These are phyloP conservation scores for Phaeophleospora eucalypticola DNA, from an alignment of 2,329 filamentous ascomycete species.

Conservation along the genomic window DNA sequence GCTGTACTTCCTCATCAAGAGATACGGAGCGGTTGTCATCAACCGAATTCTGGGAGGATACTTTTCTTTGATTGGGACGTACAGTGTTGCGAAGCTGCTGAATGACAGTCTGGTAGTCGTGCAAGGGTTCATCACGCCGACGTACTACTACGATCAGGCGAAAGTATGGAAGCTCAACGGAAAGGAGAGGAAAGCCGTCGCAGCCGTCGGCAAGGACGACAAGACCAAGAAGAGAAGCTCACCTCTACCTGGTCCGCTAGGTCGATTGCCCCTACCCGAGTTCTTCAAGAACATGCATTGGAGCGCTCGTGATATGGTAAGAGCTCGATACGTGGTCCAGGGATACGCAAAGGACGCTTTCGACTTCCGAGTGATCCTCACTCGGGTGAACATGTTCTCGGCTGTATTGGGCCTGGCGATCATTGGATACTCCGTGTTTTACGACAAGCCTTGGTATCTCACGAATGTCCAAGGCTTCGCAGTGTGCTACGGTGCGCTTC, in stretches of 20 bases:
- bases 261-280: conserved; percentile 44
- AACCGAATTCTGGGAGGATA: conserved; percentile 82
- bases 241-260: conserved; percentile 51
- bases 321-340: conserved; percentile 50
- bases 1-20: conserved; percentile 86
- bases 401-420: conserved; percentile 52
- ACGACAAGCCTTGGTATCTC: conserved; percentile 62
- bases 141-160: conserved; percentile 56
- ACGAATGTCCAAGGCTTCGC: conserved; percentile 85
- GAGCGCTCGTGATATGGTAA: conserved; percentile 45
- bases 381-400: conserved; percentile 53
- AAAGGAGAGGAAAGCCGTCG: conserved; percentile 32
- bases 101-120: conserved; percentile 65
- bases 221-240: conserved; percentile 32
- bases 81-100: conserved; percentile 68
- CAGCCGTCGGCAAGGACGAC: conserved; percentile 8
- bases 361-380: conserved; percentile 49
- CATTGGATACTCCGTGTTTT: conserved; percentile 61
- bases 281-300: conserved; percentile 41
- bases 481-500: conserved; percentile 74
- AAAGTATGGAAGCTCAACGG: conserved; percentile 47
- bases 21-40: conserved; percentile 74
- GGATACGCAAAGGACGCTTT: conserved; percentile 46
- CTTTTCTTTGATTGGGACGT: conserved; percentile 75
- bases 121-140: conserved; percentile 68